A percentile compares a stretch with the other conserved stretches of the same genome.
Evolutionary conservation across 192 early-diverging fungal species (phyloP).

Genomic region (Helicostylum pulchrum): DNA sequence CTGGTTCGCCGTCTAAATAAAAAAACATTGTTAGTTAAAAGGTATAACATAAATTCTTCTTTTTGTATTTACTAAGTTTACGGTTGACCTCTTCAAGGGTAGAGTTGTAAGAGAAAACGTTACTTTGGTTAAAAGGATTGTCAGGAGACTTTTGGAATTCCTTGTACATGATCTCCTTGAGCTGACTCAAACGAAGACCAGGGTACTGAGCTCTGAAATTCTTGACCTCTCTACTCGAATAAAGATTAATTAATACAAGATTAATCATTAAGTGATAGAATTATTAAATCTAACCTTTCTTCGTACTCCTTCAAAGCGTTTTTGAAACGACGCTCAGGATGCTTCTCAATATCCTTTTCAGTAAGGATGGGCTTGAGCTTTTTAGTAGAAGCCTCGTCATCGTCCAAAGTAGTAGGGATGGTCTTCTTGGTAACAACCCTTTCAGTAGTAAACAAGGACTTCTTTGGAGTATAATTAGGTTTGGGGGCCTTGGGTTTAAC

Average conservation of each 20-base stretch:
- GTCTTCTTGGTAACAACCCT: not conserved
- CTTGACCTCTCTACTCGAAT: slow-evolving; percentile 51
- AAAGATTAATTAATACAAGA: too few species aligned
- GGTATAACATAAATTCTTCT: not conserved
- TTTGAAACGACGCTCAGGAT: slow-evolving; percentile 85
- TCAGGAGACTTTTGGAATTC: slow-evolving; percentile 73
- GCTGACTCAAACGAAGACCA: slow-evolving; percentile 70
- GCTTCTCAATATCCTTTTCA: slow-evolving; percentile 68
- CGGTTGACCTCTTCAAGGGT: slow-evolving; percentile 49
- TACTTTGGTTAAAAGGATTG: slow-evolving; percentile 75
- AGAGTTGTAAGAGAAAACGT: slow-evolving; percentile 69
- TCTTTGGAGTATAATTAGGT: slow-evolving; percentile 58
- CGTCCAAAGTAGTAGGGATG: not conserved
- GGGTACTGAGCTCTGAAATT: slow-evolving; percentile 76
- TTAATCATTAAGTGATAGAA: too few species aligned
- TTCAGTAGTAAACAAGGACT: slow-evolving; percentile 27
- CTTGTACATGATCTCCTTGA: slow-evolving; percentile 80
- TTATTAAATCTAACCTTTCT: slow-evolving; percentile 38
- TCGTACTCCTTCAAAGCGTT: slow-evolving; percentile 64
- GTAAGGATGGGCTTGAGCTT: slow-evolving; percentile 38
- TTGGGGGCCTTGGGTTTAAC: slow-evolving; percentile 43
- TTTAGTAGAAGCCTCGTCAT: slow-evolving; percentile 47
- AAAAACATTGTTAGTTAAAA: not conserved
- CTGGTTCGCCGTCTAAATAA: slow-evolving; percentile 5
- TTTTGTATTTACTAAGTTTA: slow-evolving; percentile 15